Conservation (phyloP, 345 rosid species). For the Limnanthes douglasii region DNA sequence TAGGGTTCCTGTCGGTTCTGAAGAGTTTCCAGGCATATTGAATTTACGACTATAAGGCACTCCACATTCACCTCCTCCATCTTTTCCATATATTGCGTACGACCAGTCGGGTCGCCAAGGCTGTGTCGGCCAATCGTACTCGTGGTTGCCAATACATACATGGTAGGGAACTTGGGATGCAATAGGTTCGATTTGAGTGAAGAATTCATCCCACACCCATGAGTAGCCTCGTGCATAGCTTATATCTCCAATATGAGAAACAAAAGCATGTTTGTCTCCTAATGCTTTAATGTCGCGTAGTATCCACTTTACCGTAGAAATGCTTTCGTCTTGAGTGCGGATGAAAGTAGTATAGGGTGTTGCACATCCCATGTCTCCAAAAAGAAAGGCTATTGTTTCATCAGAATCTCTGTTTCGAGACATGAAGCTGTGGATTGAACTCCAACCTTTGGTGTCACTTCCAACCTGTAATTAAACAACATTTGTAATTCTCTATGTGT, state of each 20-base stretch:
- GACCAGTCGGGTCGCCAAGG: constrained; percentile 93
- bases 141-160: constrained; percentile 92
- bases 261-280: constrained; percentile 43
- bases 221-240: constrained; percentile 84
- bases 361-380: constrained; percentile 84
- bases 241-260: constrained; percentile 88
- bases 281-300: constrained; percentile 60
- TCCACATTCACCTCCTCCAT: constrained; percentile 94
- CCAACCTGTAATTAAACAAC: constrained; percentile 77
- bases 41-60: constrained; percentile 85
- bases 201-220: constrained; percentile 93
- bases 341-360: constrained; percentile 59
- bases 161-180: constrained; percentile 79
- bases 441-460: constrained; percentile 71
- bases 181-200: constrained; percentile 53
- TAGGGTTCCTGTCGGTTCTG: constrained; percentile 47
- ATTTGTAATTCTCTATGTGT: too few species aligned
- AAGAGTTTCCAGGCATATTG: constrained; percentile 89
- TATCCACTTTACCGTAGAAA: constrained; percentile 73
- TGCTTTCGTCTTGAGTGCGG: constrained; percentile 73
- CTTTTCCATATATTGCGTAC: constrained; percentile 33
- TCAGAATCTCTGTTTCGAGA: constrained; percentile 36
- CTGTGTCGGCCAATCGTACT: constrained; percentile 86
- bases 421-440: constrained; percentile 43
- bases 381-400: constrained; percentile 56